These are phyloP conservation scores for Apiospora malaysiana DNA, from an alignment of 2,329 filamentous ascomycete genomes.

Conservation along the genomic window DNA sequence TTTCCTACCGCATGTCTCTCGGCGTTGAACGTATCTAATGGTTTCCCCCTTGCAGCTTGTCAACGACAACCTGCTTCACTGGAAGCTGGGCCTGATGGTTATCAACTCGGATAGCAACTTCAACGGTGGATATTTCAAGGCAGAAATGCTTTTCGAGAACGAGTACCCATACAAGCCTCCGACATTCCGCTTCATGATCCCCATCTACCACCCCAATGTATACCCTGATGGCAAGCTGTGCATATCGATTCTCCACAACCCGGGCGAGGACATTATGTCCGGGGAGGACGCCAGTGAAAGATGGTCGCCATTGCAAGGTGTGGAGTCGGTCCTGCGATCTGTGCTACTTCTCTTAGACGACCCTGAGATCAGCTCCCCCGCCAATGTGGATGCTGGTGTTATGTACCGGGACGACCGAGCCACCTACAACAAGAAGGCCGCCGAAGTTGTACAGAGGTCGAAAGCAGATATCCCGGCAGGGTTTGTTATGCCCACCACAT, in stretches of 20 bases:
- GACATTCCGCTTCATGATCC: constrained; percentile 80
- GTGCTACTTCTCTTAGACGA: constrained; percentile 92
- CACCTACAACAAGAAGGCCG: constrained; percentile 73
- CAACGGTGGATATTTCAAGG: constrained; percentile 91
- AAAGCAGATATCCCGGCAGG: constrained; percentile 80
- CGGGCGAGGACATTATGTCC: constrained; percentile 91
- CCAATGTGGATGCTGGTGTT: constrained; percentile 92
- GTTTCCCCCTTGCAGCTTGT: constrained; percentile 60
- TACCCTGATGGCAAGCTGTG: constrained; percentile 90
- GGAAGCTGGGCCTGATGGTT: constrained; percentile 88
- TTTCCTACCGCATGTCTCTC: too few relatives aligned
- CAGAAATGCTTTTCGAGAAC: constrained; percentile 82
- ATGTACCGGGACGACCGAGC: constrained; percentile 77
- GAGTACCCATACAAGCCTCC: constrained; percentile 93
- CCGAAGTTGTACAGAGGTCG: constrained; percentile 72
- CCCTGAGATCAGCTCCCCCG: constrained; percentile 89
- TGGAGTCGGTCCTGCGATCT: constrained; percentile 92
- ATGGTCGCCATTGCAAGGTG: constrained; percentile 92
- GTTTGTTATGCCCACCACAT: constrained; percentile 81
- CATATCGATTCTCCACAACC: constrained; percentile 93
- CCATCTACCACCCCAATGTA: constrained; percentile 92
- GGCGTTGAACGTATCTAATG: constrained; percentile 18
- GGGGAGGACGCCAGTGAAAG: constrained; percentile 89
- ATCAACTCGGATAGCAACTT: constrained; percentile 92
- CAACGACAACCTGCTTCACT: constrained; percentile 83